A percentile compares a stretch with the other conserved stretches of the same genome.
Conservation (phyloP, 495 filamentous ascomycete genomes). For the Talaromyces wortmannii region DNA sequence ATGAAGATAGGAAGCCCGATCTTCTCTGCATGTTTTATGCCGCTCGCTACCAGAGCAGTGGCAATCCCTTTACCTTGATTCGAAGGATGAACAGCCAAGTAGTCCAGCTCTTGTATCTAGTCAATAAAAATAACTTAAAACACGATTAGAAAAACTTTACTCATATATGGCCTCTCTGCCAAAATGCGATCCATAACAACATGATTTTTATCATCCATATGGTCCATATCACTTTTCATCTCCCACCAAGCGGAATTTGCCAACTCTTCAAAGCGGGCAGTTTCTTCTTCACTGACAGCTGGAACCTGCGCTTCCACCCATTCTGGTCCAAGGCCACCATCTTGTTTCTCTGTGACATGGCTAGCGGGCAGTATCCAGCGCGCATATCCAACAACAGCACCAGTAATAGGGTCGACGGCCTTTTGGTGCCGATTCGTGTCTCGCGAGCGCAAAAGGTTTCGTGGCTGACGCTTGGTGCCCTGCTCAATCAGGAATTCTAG, state of each 20-base stretch:
- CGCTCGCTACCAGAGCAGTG: slow-evolving; percentile 15
- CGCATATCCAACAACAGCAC: slow-evolving; percentile 18
- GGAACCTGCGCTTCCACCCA: slow-evolving; percentile 6
- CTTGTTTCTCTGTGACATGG: background rate
- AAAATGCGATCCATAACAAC: slow-evolving; percentile 3
- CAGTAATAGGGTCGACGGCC: slow-evolving; percentile 15
- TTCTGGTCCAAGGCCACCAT: slow-evolving; percentile 4
- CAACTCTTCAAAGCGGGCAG: slow-evolving; percentile 8
- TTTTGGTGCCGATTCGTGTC: slow-evolving; percentile 18
- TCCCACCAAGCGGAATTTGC: slow-evolving; percentile 8
- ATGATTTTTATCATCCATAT: slow-evolving; percentile 1
- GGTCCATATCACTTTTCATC: slow-evolving; percentile 8
- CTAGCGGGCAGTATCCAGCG: slow-evolving; percentile 16
- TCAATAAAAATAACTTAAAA: background rate
- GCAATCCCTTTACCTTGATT: slow-evolving; percentile 21
- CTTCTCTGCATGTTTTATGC: slow-evolving; percentile 19
- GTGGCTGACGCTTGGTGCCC: slow-evolving; percentile 12
- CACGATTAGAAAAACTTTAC: background rate
- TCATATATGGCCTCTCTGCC: slow-evolving; percentile 11
- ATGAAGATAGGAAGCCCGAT: slow-evolving; percentile 18
- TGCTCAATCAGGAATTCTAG: slow-evolving; percentile 15
- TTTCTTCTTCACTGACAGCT: slow-evolving; percentile 7
- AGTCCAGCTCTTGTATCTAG: slow-evolving; percentile 12
- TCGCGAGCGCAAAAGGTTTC: slow-evolving; percentile 12
- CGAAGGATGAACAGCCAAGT: slow-evolving; percentile 25